Percentiles rank a stretch among this genome's conserved stretches.
phyloP scores from a whole-genome alignment of 2,329 filamentous ascomycete species.

The Didymella pinodella region DNA sequence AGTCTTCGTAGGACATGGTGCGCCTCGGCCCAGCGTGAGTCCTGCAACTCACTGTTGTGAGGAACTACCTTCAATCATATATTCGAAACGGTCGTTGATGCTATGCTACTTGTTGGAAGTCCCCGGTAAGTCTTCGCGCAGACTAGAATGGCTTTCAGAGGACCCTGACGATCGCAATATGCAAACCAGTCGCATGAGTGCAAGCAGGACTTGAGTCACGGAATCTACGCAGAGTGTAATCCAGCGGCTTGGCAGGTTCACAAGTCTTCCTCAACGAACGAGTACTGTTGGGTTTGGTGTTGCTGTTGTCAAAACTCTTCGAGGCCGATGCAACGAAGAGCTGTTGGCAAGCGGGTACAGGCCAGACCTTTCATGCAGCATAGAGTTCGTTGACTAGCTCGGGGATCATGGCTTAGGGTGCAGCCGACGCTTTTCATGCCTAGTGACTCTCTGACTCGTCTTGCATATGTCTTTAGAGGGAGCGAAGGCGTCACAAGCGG shows the following conservation, averaged over 20 bases:
- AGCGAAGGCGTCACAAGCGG: not conserved
- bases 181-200: not conserved
- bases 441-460: not conserved
- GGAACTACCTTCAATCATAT: too few relatives aligned
- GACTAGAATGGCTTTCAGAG: not conserved
- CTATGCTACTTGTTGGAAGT: not conserved
- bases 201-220: constrained; percentile 7
- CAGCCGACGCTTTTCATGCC: not conserved
- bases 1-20: not conserved
- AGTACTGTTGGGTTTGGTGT: not conserved
- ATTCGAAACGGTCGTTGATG: not conserved
- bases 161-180: constrained; percentile 1
- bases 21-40: not conserved
- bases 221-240: not conserved
- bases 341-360: not conserved
- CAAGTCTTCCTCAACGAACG: not conserved
- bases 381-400: not conserved
- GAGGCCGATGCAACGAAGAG: not conserved
- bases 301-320: not conserved
- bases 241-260: not conserved
- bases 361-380: not conserved
- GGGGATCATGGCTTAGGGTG: not conserved
- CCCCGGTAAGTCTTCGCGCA: not conserved
- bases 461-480: not conserved
- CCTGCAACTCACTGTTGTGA: not conserved